A percentile compares a stretch with the other conserved stretches of the same genome.
These are phyloP conservation scores for Blepharisma stoltei DNA, from an alignment of 73 alveolate species.

Conservation along the genomic window DNA sequence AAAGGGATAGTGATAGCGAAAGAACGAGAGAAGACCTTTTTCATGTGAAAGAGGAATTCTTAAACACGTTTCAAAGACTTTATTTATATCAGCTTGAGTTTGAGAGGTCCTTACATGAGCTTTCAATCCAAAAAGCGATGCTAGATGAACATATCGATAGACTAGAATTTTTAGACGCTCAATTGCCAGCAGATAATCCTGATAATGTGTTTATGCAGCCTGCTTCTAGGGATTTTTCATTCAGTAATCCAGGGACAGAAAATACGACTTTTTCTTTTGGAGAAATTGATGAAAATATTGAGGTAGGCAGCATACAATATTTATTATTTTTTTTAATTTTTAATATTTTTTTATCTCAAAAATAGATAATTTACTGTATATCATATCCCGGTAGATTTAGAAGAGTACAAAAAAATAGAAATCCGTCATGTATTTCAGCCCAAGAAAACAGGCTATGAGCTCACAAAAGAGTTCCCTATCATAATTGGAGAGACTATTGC, in stretches of 20 bases:
- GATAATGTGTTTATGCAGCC: background rate
- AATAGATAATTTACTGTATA: no score
- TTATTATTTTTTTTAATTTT: no score
- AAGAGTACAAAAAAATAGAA: background rate
- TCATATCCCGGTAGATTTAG: background rate
- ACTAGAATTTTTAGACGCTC: constrained; percentile 1
- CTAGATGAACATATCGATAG: background rate
- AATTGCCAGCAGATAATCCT: background rate
- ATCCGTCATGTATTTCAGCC: constrained; percentile 2
- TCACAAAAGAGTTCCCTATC: constrained; percentile 29
- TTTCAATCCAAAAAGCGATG: background rate
- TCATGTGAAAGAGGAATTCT: background rate
- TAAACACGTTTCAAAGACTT: background rate
- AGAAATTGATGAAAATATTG: constrained; percentile 13
- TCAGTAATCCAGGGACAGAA: constrained; percentile 15
- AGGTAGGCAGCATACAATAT: constrained; percentile 6
- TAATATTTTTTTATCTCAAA: no score
- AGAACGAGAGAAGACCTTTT: background rate
- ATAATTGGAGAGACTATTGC: constrained; percentile 30
- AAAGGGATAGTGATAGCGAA: constrained; percentile 13
- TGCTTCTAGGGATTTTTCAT: background rate
- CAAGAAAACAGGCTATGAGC: constrained; percentile 14
- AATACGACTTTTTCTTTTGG: constrained; percentile 5
- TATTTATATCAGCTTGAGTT: constrained; percentile 5
- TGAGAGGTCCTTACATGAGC: background rate